phyloP scores from a whole-genome alignment of 371 early-diverging fungal genomes.

The Mucor plumbeus region DNA sequence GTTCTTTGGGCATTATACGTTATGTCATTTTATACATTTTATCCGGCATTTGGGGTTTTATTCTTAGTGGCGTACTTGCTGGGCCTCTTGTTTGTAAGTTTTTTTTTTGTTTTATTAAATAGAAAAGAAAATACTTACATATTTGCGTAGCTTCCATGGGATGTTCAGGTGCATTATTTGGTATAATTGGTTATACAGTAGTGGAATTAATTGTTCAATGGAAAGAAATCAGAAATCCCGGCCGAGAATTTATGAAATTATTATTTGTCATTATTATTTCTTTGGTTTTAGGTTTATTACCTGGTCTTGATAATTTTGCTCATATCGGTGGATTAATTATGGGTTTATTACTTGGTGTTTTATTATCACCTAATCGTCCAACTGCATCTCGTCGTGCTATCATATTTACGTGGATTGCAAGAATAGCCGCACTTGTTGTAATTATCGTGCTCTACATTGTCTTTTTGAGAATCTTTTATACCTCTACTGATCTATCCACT shows the following conservation, averaged over 20 bases:
- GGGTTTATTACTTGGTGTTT: constrained; percentile 53
- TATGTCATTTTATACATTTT: constrained; percentile 53
- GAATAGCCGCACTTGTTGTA: constrained; percentile 38
- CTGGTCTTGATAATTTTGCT: constrained; percentile 79
- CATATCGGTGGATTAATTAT: constrained; percentile 67
- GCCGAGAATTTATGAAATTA: constrained; percentile 68
- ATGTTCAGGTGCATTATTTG: constrained; percentile 79
- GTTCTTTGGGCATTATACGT: constrained; percentile 66
- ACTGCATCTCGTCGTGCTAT: constrained; percentile 38
- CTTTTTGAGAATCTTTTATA: constrained; percentile 53
- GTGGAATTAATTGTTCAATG: constrained; percentile 78
- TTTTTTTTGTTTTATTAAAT: constrained; percentile 6
- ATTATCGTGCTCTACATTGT: constrained; percentile 44
- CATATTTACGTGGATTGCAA: constrained; percentile 39
- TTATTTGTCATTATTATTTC: constrained; percentile 64
- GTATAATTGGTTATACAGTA: constrained; percentile 70
- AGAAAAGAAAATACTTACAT: not conserved
- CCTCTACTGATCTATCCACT: constrained; percentile 30
- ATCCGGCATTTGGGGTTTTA: constrained; percentile 74
- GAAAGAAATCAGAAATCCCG: constrained; percentile 63
- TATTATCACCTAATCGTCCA: constrained; percentile 45
- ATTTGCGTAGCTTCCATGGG: constrained; percentile 65
- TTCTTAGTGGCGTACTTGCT: constrained; percentile 73
- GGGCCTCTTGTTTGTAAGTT: constrained; percentile 48
- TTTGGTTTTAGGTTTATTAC: constrained; percentile 72